Percentiles rank a stretch among this genome's conserved stretches.
phyloP scores from a whole-genome alignment of 2,329 filamentous ascomycete genomes.

The Claviceps citrina region DNA sequence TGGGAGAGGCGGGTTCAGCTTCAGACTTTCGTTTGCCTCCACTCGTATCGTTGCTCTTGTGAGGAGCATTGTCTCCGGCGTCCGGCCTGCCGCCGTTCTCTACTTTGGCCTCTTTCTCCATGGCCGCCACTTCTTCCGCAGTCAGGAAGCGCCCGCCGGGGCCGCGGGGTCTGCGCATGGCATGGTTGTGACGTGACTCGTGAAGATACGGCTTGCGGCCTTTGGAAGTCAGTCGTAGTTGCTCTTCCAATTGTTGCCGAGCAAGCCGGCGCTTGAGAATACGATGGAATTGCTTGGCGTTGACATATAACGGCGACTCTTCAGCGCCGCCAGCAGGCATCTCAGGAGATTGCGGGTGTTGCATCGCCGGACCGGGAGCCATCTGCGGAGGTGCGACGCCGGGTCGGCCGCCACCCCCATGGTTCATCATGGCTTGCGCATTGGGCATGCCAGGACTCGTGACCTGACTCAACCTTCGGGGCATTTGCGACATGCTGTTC shows the following conservation, averaged over 20 bases:
- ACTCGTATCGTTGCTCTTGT: constrained; percentile 15
- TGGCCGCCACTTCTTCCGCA: constrained; percentile 82
- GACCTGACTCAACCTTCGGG: constrained; percentile 61
- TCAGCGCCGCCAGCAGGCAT: constrained; percentile 58
- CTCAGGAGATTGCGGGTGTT: constrained; percentile 63
- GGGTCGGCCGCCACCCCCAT: constrained; percentile 36
- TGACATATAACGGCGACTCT: constrained; percentile 92
- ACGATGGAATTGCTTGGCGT: constrained; percentile 95
- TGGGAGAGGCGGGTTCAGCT: constrained; percentile 28
- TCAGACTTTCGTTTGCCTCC: constrained; percentile 49
- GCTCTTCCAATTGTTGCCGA: constrained; percentile 84
- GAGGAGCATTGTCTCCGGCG: constrained; percentile 10
- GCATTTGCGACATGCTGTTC: constrained; percentile 44
- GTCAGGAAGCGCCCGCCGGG: constrained; percentile 92
- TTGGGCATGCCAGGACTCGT: constrained; percentile 60
- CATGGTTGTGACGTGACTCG: constrained; percentile 94
- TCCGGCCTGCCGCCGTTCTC: constrained; percentile 19
- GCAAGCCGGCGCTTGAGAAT: constrained; percentile 91
- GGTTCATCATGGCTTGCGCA: constrained; percentile 62
- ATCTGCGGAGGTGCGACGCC: constrained; percentile 43
- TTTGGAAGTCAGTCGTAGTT: constrained; percentile 80
- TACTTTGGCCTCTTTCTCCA: constrained; percentile 50
- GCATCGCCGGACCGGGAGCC: constrained; percentile 48
- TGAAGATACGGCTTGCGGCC: constrained; percentile 93
- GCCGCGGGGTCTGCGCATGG: constrained; percentile 86